Evolutionary conservation across 2,329 filamentous ascomycete species (phyloP), one percentile per base, ranked within the genome.

Genomic region (Chrysoporthe deuterocubensis): DNA sequence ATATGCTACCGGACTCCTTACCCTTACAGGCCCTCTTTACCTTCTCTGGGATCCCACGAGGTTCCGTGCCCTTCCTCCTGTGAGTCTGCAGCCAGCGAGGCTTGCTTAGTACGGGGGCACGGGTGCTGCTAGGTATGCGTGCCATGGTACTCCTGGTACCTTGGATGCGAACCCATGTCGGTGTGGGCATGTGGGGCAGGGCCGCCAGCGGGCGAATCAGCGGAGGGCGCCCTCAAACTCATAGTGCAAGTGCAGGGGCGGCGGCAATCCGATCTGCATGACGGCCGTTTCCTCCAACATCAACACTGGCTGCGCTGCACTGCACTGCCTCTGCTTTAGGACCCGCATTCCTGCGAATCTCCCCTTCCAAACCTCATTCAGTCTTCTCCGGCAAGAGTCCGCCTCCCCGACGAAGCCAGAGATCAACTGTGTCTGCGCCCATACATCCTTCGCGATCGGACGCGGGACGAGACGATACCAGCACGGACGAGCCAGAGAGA

Each of bases 281-380:
- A 57, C 54, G 54, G 54, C 54, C 7, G 13, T 56, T 9, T 40
- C 32, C 54, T n/a, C 54, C 34, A 57, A 40, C 54, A 57, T 57
- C 54, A 57, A 57, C 54, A 57, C 54, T 54, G 50, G n/a, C 32
- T 18, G 32, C 44, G n/a, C 16, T 57, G 52, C 52, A 37, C 18
- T 57, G 54, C 32, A 57, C 54, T 57, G 54, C 54, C 54, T n/a
- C 34, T 40, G 54, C 32, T 21, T 34, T 32, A 57, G 54, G 34
- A 57, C 54, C 54, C 54, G 54, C 34, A 57, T n/a, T 57, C 54
- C 54, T 57, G 54, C 52, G 34, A 56, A 18, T 14, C 54, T 57
- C 40, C 16, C 32, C 3, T 40, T n/a, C 54, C 54, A 57, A 57
- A 34, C 54, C 3, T 57, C 32, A 57, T 40, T 21, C 32, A 18